Evolutionary conservation across 768 basidiomycete genomes (phyloP), one percentile per base, ranked within the genome.

Genomic region (Thelephora ganbajun): DNA sequence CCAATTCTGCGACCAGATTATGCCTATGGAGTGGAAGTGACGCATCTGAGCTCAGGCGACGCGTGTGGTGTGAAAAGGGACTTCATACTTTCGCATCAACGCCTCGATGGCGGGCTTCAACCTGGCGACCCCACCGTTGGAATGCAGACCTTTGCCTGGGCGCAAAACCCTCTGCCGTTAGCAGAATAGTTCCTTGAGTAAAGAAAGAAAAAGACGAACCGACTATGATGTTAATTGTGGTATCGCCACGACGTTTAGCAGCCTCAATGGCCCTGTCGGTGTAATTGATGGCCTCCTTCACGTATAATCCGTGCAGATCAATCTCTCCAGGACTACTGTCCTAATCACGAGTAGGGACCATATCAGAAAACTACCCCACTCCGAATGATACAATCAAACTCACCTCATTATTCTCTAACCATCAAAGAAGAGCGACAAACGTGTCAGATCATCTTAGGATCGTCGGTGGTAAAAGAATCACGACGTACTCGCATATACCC

Each of bases 31-130:
- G 16, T 13, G n/a, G 7, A 30, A 11, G 18, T 2, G 13, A 42
- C n/a, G 39, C 26, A 30, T 30, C 26, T 30, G 39, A 26, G 47
- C 26, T 34, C 37, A 26, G 18, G 11, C 45, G 43, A 37, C 6
- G 43, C 22, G 19, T 26, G n/a, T 18, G 14, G 35, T 26, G 43
- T 36, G 35, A 5, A 44, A 30, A 16, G 4, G 22, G 36, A 42
- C 6, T 16, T 54, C 74, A 36, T 56, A 88, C 86, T 83, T 89
- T 54, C 72, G 68, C 77, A 94, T 85, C 44, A 94, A 66, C 34
- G 83, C 80, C 59, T 89, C 83, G 44, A 98, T 81, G 5, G 92
- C 93, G 30, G 93, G 94, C 59, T 84, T 91, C 57, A 97, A 72
- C 66, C 94, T 98, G 0, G 87, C 84, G 5, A 75, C 70, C 42